phyloP scores from a whole-genome alignment of 441 rosid species.

The Geranium incanum region DNA sequence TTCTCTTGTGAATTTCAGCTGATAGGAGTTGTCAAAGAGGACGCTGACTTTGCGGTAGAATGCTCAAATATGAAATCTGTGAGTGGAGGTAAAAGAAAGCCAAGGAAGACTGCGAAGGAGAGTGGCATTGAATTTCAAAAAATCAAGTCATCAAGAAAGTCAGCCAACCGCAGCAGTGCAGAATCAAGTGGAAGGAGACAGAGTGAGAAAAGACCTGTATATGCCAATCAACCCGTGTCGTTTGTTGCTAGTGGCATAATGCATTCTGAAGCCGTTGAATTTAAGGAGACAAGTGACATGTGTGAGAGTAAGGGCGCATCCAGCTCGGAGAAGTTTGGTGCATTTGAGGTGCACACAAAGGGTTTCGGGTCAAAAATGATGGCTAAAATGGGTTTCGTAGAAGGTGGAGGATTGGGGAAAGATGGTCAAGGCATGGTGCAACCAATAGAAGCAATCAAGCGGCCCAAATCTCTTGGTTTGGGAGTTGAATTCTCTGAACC shows the following conservation, averaged over 20 bases:
- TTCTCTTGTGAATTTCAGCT: conserved; percentile 38
- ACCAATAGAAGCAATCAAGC: conserved; percentile 72
- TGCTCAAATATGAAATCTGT: conserved; percentile 32
- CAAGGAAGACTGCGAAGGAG: conserved; percentile 23
- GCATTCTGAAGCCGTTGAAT: conserved; percentile 41
- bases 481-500: conserved; percentile 48
- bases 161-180: conserved; percentile 14
- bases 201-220: conserved; percentile 37
- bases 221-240: conserved; percentile 63
- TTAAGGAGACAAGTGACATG: conserved; percentile 27
- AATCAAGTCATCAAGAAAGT: conserved; percentile 28
- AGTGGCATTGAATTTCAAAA: conserved; percentile 19
- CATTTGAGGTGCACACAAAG: conserved; percentile 79
- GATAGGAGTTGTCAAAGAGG: conserved; percentile 55
- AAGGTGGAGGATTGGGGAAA: conserved; percentile 80
- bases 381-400: conserved; percentile 87
- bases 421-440: conserved; percentile 74
- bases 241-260: conserved; percentile 66
- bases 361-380: conserved; percentile 98
- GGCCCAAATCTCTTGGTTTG: conserved; percentile 84
- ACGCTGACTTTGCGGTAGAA: conserved; percentile 48
- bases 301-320: conserved; percentile 25
- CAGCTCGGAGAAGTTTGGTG: conserved; percentile 44
- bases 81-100: conserved; percentile 29
- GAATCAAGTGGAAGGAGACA: conserved; percentile 26